Conservation (phyloP, 768 basidiomycete species). For the Dentipellis sp. region DNA sequence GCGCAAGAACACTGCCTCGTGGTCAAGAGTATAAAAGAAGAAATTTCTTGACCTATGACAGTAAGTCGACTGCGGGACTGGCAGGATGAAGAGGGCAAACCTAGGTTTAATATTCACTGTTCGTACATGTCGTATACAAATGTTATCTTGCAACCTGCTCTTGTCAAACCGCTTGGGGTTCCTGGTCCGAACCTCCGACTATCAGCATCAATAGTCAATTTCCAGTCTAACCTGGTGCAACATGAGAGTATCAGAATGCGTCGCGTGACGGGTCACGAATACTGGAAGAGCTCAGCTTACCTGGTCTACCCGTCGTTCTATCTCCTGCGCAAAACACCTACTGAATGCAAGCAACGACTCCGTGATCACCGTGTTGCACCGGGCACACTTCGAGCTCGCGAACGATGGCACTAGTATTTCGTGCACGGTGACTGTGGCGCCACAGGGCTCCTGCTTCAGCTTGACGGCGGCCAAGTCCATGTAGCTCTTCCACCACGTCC, state of each 20-base stretch:
- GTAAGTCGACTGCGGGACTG: too few relatives aligned
- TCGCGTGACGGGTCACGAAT: too few relatives aligned
- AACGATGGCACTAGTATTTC: not conserved
- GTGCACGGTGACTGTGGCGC: not conserved
- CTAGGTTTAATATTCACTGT: too few relatives aligned
- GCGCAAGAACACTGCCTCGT: not conserved
- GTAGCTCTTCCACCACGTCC: not conserved
- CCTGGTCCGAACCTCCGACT: too few relatives aligned
- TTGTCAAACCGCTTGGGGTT: too few relatives aligned
- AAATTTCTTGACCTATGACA: too few relatives aligned
- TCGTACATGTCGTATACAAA: too few relatives aligned
- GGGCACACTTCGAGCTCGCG: not conserved
- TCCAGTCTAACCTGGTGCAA: not conserved
- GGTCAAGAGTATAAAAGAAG: not conserved
- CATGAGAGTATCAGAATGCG: not conserved
- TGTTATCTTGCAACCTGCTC: too few relatives aligned
- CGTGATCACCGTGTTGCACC: not conserved
- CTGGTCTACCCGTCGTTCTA: not conserved
- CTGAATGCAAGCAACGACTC: not conserved
- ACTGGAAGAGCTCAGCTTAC: too few relatives aligned
- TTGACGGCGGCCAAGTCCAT: not conserved
- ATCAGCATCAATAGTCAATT: not conserved
- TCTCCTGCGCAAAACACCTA: not conserved
- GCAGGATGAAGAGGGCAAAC: too few relatives aligned
- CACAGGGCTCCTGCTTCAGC: not conserved